These are phyloP conservation scores for Capsicum baccatum DNA, from an alignment of 257 asterid genomes.

Conservation along the genomic window DNA sequence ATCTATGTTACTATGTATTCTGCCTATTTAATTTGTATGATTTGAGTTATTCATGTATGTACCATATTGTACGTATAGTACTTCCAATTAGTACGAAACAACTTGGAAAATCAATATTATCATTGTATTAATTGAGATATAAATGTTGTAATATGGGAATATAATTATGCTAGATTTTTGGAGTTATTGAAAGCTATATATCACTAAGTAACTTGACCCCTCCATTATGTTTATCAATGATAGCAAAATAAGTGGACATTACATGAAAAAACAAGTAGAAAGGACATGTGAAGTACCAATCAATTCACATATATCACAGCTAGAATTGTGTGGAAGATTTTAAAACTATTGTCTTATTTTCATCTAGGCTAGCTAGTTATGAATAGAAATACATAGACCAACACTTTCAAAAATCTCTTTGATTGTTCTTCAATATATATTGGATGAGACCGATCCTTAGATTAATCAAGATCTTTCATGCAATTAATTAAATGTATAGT, in stretches of 20 bases:
- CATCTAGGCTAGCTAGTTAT: not conserved
- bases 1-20: not conserved
- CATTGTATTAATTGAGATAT: not conserved
- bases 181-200: not conserved
- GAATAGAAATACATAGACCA: not conserved
- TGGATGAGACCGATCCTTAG: too few relatives aligned
- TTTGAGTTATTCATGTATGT: not conserved
- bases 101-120: not conserved
- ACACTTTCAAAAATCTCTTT: not conserved
- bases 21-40: not conserved
- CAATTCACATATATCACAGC: conserved; percentile 1
- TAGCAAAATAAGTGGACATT: not conserved
- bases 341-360: not conserved
- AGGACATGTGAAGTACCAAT: not conserved
- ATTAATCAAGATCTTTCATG: too few relatives aligned
- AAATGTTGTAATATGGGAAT: not conserved
- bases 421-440: too few relatives aligned
- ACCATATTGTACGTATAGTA: not conserved
- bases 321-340: not conserved
- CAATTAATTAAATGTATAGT: not conserved
- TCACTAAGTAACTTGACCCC: not conserved
- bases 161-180: not conserved
- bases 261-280: not conserved
- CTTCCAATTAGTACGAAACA: not conserved
- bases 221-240: conserved; percentile 17